Conservation (phyloP, 148 eudicot species). For the Arbutus unedo region DNA sequence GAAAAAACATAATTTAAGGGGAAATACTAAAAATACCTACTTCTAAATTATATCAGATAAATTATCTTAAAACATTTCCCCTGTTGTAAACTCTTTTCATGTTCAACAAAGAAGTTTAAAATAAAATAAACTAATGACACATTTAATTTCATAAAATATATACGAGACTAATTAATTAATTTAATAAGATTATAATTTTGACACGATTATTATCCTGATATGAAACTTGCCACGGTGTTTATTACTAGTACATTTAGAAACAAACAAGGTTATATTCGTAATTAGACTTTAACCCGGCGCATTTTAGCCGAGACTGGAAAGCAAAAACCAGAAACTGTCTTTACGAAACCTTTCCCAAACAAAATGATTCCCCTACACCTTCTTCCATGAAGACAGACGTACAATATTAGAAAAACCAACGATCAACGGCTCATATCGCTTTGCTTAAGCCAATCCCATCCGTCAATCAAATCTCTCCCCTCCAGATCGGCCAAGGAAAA, state of each 20-base stretch:
- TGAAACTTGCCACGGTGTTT: too few species aligned
- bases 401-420: not conserved
- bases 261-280: constrained; percentile 5
- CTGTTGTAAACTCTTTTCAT: too few species aligned
- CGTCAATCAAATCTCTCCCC: constrained; percentile 20
- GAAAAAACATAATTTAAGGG: not conserved
- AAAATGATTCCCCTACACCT: not conserved
- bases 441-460: constrained; percentile 10
- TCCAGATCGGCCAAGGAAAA: not conserved
- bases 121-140: too few species aligned
- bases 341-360: not conserved
- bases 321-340: not conserved
- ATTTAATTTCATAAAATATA: too few species aligned
- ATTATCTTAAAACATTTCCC: too few species aligned
- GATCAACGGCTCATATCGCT: constrained; percentile 27
- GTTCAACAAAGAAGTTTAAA: too few species aligned
- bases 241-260: not conserved
- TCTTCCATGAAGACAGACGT: not conserved
- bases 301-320: not conserved
- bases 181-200: too few species aligned
- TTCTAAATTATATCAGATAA: too few species aligned
- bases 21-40: not conserved
- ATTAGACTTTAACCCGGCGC: constrained; percentile 4
- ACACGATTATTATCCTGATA: too few species aligned
- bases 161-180: too few species aligned